Evolutionary conservation across 257 asterid species (phyloP).

Genomic region (Gardenia jasminoides): DNA sequence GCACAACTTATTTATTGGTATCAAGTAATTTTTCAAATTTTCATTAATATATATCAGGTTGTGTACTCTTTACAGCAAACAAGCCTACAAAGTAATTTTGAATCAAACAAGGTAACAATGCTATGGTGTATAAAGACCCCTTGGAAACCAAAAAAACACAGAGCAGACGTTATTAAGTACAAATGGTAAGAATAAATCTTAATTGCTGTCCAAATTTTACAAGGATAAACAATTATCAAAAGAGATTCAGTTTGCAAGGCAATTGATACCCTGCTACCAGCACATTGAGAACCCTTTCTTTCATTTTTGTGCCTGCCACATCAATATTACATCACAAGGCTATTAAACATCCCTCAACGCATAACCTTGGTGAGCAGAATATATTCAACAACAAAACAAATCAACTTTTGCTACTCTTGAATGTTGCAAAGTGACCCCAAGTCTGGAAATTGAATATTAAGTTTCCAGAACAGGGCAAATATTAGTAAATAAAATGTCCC

Average conservation of each 20-base stretch:
- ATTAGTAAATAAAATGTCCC: not conserved
- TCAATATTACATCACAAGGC: not conserved
- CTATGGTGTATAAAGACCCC: not conserved
- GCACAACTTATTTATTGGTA: not conserved
- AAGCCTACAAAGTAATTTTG: not conserved
- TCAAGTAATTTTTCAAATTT: not conserved
- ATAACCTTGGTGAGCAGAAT: not conserved
- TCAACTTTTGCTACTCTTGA: not conserved
- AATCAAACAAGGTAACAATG: not conserved
- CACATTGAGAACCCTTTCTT: not conserved
- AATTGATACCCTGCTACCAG: not conserved
- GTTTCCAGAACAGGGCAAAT: not conserved
- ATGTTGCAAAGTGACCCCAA: not conserved
- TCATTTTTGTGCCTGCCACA: not conserved
- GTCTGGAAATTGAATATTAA: not conserved
- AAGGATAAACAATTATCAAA: too few species aligned
- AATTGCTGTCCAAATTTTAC: not conserved
- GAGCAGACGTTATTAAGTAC: not conserved
- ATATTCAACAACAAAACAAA: not conserved
- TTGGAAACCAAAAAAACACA: not conserved
- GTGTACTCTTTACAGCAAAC: not conserved
- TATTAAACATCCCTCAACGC: not conserved
- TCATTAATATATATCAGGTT: not conserved
- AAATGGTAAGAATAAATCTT: not conserved
- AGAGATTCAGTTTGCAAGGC: too few species aligned